A percentile compares a stretch with the other conserved stretches of the same genome.
Evolutionary conservation across 331 rosid species (phyloP).

Genomic region (Rhamnella rubrinervis): DNA sequence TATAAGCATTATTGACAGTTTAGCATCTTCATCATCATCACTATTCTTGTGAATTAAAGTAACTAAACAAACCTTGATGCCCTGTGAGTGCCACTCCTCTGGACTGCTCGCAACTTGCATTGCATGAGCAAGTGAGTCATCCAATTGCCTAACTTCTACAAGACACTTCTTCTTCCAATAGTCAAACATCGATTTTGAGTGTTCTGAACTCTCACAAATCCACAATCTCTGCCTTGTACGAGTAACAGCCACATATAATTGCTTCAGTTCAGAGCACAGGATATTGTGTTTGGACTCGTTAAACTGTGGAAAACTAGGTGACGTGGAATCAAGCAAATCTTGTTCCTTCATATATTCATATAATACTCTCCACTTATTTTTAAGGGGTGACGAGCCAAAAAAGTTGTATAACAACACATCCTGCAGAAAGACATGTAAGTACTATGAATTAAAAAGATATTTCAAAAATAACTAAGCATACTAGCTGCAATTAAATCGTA

Average conservation of each 20-base stretch:
- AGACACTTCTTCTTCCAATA: slow-evolving; percentile 67
- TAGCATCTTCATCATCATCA: no score
- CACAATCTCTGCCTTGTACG: slow-evolving; percentile 74
- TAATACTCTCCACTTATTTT: slow-evolving; percentile 67
- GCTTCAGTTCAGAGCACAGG: slow-evolving; percentile 64
- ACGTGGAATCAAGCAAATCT: slow-evolving; percentile 36
- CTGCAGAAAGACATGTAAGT: slow-evolving; percentile 20
- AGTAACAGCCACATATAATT: slow-evolving; percentile 64
- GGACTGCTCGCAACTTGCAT: slow-evolving; percentile 63
- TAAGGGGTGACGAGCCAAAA: slow-evolving; percentile 62
- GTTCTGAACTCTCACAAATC: slow-evolving; percentile 52
- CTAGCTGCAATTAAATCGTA: no score
- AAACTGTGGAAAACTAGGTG: slow-evolving; percentile 31
- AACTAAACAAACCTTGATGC: slow-evolving; percentile 46
- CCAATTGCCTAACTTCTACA: slow-evolving; percentile 51
- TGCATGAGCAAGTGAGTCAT: slow-evolving; percentile 56
- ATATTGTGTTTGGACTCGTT: slow-evolving; percentile 47
- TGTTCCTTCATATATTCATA: slow-evolving; percentile 63
- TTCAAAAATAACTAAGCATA: neutral
- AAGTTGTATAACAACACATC: slow-evolving; percentile 71
- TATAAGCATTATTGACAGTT: no score
- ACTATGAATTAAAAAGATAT: neutral
- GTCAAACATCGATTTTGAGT: slow-evolving; percentile 58
- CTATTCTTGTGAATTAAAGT: neutral
- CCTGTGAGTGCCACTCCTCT: slow-evolving; percentile 70